Conservation (phyloP, 2,329 filamentous ascomycete genomes). For the Fusarium sp. region DNA sequence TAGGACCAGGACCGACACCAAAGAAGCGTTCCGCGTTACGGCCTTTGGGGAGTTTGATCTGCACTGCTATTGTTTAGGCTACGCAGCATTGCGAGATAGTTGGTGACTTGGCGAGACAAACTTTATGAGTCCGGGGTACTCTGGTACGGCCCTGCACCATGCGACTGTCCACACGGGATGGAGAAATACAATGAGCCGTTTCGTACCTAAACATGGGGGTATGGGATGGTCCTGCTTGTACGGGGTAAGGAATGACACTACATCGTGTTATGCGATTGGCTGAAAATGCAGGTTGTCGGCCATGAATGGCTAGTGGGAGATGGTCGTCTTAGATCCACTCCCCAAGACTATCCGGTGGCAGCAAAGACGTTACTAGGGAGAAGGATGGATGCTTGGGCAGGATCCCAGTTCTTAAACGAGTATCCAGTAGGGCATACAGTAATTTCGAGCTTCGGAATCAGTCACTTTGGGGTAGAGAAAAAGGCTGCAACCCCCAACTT, state of each 20-base stretch:
- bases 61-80: no score
- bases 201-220: no score
- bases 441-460: constrained; percentile 67
- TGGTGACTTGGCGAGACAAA: no score
- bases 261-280: background rate
- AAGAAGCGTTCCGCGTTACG: background rate
- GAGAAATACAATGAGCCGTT: no score
- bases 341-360: constrained; percentile 41
- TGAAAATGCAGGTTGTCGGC: accelerated
- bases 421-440: constrained; percentile 88
- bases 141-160: no score
- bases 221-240: no score
- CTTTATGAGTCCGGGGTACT: no score
- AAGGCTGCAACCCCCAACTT: constrained; percentile 87
- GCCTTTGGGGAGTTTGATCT: background rate
- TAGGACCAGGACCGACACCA: accelerated
- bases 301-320: background rate
- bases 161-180: no score
- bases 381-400: constrained; percentile 84
- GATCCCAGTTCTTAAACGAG: constrained; percentile 98
- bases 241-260: background rate
- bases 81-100: no score
- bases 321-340: background rate
- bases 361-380: constrained; percentile 62
- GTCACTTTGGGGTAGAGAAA: constrained; percentile 57